These are phyloP conservation scores for Alternaria sp. DNA, from an alignment of 2,329 filamentous ascomycete genomes.

Conservation along the genomic window DNA sequence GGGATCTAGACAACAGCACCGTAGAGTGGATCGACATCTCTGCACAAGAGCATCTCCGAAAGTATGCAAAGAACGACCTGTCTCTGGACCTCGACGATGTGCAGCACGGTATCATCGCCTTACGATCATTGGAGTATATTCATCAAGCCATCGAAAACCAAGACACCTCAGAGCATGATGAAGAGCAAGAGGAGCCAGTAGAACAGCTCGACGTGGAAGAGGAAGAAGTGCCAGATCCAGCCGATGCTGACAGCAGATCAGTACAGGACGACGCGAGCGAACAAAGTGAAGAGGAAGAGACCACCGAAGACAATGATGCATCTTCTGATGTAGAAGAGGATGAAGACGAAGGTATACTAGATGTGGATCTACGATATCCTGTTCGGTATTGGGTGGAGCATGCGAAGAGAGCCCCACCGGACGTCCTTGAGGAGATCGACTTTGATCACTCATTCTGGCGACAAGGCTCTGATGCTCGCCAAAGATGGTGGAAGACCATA, in stretches of 20 bases:
- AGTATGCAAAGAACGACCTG: slow-evolving; percentile 29
- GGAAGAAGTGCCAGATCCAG: not conserved
- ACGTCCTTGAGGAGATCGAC: slow-evolving; percentile 34
- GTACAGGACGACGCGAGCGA: not conserved
- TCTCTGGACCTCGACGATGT: slow-evolving; percentile 25
- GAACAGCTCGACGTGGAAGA: not conserved
- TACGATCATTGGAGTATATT: slow-evolving; percentile 30
- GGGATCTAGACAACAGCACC: slow-evolving; percentile 27
- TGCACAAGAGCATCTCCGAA: slow-evolving; percentile 29
- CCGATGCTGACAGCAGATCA: not conserved
- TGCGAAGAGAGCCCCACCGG: slow-evolving; percentile 26
- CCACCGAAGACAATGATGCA: not conserved
- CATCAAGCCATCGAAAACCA: slow-evolving; percentile 17
- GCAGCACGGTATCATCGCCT: slow-evolving; percentile 37
- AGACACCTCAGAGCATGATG: not conserved
- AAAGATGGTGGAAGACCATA: slow-evolving; percentile 29
- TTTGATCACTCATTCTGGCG: slow-evolving; percentile 27
- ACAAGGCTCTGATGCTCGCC: slow-evolving; percentile 18
- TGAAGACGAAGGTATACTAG: slow-evolving; percentile 6
- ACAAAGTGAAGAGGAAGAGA: not conserved
- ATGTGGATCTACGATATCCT: slow-evolving; percentile 26
- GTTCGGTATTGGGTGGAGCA: slow-evolving; percentile 36
- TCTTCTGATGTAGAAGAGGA: slow-evolving; percentile 5
- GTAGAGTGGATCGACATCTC: slow-evolving; percentile 36
- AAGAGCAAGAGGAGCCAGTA: not conserved